A percentile compares a stretch with the other conserved stretches of the same genome.
These are phyloP conservation scores for Craspedostauros australis DNA, from an alignment of 108 stramenopile genomes.

Conservation along the genomic window DNA sequence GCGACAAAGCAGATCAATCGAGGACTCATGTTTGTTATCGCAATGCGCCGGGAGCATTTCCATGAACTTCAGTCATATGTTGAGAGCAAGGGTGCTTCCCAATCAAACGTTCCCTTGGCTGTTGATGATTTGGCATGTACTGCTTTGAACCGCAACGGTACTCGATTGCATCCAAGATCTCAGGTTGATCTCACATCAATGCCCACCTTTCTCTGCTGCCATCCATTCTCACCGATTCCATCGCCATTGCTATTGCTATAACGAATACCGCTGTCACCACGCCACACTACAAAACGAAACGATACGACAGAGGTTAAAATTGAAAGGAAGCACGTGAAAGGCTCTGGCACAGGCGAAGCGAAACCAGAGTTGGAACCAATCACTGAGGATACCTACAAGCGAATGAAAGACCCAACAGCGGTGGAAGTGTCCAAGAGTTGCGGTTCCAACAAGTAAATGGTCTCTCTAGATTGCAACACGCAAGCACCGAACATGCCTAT, in stretches of 20 bases:
- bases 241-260: not conserved
- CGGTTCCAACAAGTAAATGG: not conserved
- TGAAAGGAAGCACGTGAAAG: constrained; percentile 50
- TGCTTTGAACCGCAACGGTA: not conserved
- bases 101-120: not conserved
- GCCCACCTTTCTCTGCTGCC: not conserved
- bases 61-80: not conserved
- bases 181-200: not conserved
- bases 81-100: no score
- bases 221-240: not conserved
- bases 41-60: not conserved
- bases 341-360: constrained; percentile 38
- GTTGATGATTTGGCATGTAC: no score
- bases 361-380: constrained; percentile 72
- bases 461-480: no score
- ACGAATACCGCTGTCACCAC: no score
- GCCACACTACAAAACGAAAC: no score
- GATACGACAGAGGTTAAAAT: constrained; percentile 68
- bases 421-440: constrained; percentile 42
- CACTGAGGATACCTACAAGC: constrained; percentile 45
- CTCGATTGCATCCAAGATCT: not conserved
- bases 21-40: not conserved
- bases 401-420: constrained; percentile 31
- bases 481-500: no score
- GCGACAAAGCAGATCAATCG: not conserved